A percentile compares a stretch with the other conserved stretches of the same genome.
Evolutionary conservation across 805 yeast species (phyloP).

Genomic region (Hanseniaspora occidentalis): DNA sequence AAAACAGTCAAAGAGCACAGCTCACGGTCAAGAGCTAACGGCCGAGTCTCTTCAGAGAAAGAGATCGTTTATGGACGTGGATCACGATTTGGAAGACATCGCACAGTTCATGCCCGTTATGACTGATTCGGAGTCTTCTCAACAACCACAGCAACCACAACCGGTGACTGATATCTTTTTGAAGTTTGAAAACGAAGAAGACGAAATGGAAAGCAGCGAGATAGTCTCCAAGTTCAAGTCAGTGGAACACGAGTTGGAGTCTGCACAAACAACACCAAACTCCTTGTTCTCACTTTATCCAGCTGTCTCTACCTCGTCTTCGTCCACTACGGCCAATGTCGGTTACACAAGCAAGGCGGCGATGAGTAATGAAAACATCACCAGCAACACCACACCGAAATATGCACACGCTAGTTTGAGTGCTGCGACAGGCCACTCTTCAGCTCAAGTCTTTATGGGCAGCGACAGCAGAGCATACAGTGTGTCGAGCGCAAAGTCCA

Average conservation of each 20-base stretch:
- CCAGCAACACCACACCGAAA: not conserved
- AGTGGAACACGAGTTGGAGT: not conserved
- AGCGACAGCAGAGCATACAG: not conserved
- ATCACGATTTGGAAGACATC: too few species aligned
- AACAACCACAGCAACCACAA: conserved; percentile 1
- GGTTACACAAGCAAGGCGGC: not conserved
- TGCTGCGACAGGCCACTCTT: too few species aligned
- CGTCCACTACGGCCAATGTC: not conserved
- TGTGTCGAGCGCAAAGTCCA: too few species aligned
- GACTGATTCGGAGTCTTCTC: not conserved
- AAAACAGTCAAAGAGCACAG: conserved; percentile 1
- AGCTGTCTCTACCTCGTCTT: not conserved
- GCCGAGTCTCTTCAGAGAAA: not conserved
- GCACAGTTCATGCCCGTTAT: too few species aligned
- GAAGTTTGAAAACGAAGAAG: conserved; percentile 18
- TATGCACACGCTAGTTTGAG: too few species aligned
- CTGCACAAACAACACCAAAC: not conserved
- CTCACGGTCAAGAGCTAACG: conserved; percentile 1
- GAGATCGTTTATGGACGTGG: not conserved
- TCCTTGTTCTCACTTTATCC: not conserved
- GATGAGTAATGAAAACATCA: not conserved
- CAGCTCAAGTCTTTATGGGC: too few species aligned
- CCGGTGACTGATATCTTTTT: conserved; percentile 11
- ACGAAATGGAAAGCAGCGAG: not conserved
- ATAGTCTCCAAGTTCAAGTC: not conserved